Evolutionary conservation across 352 stramenopile species (phyloP).

Genomic region (Globisporangium okanoganense): DNA sequence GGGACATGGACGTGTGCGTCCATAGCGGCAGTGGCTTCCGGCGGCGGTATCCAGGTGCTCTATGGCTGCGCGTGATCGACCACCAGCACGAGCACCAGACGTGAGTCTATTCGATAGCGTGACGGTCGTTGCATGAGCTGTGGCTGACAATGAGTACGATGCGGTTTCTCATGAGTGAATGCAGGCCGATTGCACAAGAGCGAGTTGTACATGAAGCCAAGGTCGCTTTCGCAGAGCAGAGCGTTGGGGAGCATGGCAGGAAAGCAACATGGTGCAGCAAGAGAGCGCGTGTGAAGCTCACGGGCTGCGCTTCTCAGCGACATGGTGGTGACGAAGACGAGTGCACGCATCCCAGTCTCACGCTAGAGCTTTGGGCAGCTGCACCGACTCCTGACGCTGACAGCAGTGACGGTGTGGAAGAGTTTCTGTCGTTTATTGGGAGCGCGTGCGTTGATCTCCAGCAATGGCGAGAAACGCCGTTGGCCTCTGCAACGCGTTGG

Average conservation of each 20-base stretch:
- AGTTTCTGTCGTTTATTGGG: constrained; percentile 10
- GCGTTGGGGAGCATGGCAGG: not conserved
- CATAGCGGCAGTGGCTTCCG: not conserved
- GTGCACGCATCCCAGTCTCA: not conserved
- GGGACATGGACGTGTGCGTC: constrained; percentile 8
- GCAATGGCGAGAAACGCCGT: not conserved
- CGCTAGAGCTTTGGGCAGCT: constrained; percentile 10
- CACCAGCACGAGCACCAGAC: not conserved
- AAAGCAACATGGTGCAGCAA: not conserved
- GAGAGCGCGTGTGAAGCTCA: not conserved
- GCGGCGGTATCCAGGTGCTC: not conserved
- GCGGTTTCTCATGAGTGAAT: not conserved
- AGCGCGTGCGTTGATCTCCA: not conserved
- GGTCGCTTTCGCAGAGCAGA: not conserved
- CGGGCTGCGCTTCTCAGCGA: not conserved
- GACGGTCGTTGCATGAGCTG: not conserved
- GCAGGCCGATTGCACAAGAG: not conserved
- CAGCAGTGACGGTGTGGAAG: not conserved
- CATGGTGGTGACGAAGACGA: not conserved
- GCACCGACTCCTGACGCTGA: not conserved
- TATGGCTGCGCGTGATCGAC: constrained; percentile 8
- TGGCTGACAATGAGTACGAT: not conserved
- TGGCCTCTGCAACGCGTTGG: not conserved
- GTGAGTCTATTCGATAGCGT: not conserved
- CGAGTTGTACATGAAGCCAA: not conserved